Base-by-base conservation (phyloP, 2,329 filamentous ascomycete genomes). In the Zasmidium citrigriseum region DNA sequence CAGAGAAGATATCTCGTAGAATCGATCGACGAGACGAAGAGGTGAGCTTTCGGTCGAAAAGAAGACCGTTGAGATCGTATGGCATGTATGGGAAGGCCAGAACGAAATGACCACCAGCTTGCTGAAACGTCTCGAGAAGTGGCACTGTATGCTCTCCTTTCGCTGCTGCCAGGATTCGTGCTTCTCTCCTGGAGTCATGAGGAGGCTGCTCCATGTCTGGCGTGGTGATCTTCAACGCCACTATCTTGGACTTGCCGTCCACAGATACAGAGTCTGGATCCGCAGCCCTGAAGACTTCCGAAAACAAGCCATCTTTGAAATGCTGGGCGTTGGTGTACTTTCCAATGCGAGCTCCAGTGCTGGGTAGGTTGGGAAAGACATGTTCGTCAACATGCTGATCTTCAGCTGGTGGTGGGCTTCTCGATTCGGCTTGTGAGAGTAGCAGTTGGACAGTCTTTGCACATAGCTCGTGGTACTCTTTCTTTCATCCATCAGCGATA, bases 61-160 rank as follows among this genome's bases (percentile, higher is more conserved):
- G 80, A 3, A 96, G 72, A n/a, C 82, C 77, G 46, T 85, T 83
- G 5, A 98, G 82, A 23, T 89, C 90, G 58, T 87, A 79, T 3
- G 86, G 87, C 79, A 93, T 84, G 73, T 89, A 97, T 0, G 95
- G 95, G 62, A 97, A 96, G 1, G 89, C 89, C 5, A 98, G 80
- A 21, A 96, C 86, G 54, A 96, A 85, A 46, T 84, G 84, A 57
- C 89, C 86, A 47, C 86, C 85, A 59, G 93, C 84, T 59, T 88
- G 81, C 11, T 76, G 76, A 67, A 96, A 93, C 0, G 86, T 86
- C 44, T 91, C 86, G 4, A 92, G 73, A 3, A 99, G 80, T 0
- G 84, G 79, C 56, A 98, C 81, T 52, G 89, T 78, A 51, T 80
- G 83, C 57, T 82, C 78, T 45, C 81, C 82, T 23, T 79, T 80